Percentiles rank a stretch among this genome's conserved stretches.
Evolutionary conservation across 106 monocot genomes (phyloP).

Genomic region (Allium sativum): DNA sequence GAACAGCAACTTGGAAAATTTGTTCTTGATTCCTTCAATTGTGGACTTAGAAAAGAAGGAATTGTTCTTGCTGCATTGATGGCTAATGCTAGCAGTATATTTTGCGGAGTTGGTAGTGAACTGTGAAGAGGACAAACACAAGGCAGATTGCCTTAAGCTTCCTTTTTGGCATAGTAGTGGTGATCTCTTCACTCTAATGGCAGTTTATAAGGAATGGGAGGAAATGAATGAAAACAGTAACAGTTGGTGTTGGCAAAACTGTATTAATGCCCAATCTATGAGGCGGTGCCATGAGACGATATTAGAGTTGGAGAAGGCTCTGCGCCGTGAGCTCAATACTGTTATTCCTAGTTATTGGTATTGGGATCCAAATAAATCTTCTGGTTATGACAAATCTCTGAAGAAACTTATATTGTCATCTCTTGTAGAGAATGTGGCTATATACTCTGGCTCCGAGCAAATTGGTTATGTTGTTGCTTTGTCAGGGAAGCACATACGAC

Average conservation of each 20-base stretch:
- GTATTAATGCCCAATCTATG: constrained; percentile 95
- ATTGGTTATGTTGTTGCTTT: constrained; percentile 84
- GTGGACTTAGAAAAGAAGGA: constrained; percentile 66
- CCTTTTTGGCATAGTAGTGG: constrained; percentile 88
- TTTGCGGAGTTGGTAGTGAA: constrained; percentile 82
- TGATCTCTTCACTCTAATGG: constrained; percentile 87
- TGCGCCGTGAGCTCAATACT: constrained; percentile 58
- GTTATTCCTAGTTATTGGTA: constrained; percentile 76
- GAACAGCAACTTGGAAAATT: constrained; percentile 92
- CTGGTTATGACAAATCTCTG: constrained; percentile 23
- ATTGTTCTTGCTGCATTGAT: constrained; percentile 85
- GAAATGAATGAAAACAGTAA: constrained; percentile 28
- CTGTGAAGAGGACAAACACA: constrained; percentile 62
- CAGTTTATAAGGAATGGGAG: constrained; percentile 94
- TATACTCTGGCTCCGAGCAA: constrained; percentile 62
- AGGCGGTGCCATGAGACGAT: constrained; percentile 77
- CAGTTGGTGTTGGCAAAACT: constrained; percentile 92
- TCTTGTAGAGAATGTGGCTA: constrained; percentile 72
- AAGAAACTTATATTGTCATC: constrained; percentile 70
- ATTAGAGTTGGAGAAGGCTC: constrained; percentile 58
- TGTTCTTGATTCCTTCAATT: constrained; percentile 56
- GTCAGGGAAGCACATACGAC: constrained; percentile 59
- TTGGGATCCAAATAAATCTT: constrained; percentile 52
- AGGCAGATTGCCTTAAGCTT: constrained; percentile 76
- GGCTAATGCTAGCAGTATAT: constrained; percentile 89